Conservation (phyloP, 2,329 filamentous ascomycete species). For the Endocalyx cinctus region DNA sequence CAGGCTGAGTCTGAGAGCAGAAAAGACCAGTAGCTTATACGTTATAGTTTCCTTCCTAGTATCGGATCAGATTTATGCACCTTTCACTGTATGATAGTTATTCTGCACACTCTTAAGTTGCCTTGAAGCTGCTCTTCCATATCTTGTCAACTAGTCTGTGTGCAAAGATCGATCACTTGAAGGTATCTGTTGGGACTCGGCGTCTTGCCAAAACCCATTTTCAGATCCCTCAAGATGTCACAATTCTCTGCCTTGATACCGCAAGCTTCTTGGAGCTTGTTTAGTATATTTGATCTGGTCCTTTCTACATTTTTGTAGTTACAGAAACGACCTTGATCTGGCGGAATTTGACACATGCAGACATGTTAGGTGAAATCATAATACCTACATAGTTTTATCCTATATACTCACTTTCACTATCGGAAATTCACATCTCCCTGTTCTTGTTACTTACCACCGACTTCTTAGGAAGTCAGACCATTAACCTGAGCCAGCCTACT, state of each 20-base stretch:
- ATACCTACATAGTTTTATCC: not conserved
- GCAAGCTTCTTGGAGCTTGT: no score
- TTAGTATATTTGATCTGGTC: no score
- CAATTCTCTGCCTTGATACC: no score
- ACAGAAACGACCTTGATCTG: slow-evolving; percentile 17
- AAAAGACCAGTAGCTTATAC: slow-evolving; percentile 11
- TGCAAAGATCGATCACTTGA: slow-evolving; percentile 69
- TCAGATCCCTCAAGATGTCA: slow-evolving; percentile 32
- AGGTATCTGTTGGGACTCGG: slow-evolving; percentile 35
- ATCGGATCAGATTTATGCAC: no score
- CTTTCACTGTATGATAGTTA: slow-evolving; percentile 14
- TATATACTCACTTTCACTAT: no score
- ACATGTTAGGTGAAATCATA: no score
- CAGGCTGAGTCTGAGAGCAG: slow-evolving; percentile 15
- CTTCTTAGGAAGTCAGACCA: no score
- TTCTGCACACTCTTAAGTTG: slow-evolving; percentile 95
- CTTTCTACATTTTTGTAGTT: no score
- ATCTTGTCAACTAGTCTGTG: slow-evolving; percentile 94
- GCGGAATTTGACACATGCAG: slow-evolving; percentile 20
- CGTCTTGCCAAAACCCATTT: slow-evolving; percentile 47
- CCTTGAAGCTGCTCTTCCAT: slow-evolving; percentile 70
- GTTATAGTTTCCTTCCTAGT: no score
- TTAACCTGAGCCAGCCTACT: no score
- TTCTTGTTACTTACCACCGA: no score
- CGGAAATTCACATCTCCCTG: no score